phyloP scores from a whole-genome alignment of 2,329 filamentous ascomycete genomes.

The Colletotrichum australisinense region DNA sequence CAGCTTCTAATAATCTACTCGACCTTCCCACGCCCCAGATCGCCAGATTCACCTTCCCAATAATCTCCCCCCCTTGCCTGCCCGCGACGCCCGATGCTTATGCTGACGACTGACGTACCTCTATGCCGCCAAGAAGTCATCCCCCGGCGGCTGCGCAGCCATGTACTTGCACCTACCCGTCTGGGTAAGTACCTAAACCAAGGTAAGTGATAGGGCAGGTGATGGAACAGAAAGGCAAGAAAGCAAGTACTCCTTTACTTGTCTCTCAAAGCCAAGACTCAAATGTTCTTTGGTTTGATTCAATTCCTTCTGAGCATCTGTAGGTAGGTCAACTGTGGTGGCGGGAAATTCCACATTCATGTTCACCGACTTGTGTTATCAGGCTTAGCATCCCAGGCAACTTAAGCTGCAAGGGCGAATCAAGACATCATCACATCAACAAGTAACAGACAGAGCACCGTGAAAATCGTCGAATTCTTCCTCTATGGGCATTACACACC shows the following conservation, averaged over 20 bases:
- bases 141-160: neutral
- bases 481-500: neutral
- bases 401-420: neutral
- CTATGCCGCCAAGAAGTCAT: neutral
- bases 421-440: neutral
- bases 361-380: neutral
- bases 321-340: too few relatives aligned
- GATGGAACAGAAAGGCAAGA: neutral
- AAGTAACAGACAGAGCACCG: neutral
- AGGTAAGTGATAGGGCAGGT: neutral
- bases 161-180: neutral
- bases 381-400: neutral
- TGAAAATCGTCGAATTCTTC: constrained; percentile 20
- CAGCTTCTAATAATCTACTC: too few relatives aligned
- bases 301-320: too few relatives aligned
- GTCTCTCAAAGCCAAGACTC: neutral
- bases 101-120: neutral
- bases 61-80: neutral
- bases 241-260: neutral
- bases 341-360: too few relatives aligned
- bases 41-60: neutral
- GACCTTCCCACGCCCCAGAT: neutral
- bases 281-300: too few relatives aligned
- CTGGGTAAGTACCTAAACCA: neutral
- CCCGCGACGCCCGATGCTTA: neutral